Evolutionary conservation across 2,329 filamentous ascomycete species (phyloP), one percentile per base, ranked within the genome.

Genomic region (Fonsecaea pugnacius): DNA sequence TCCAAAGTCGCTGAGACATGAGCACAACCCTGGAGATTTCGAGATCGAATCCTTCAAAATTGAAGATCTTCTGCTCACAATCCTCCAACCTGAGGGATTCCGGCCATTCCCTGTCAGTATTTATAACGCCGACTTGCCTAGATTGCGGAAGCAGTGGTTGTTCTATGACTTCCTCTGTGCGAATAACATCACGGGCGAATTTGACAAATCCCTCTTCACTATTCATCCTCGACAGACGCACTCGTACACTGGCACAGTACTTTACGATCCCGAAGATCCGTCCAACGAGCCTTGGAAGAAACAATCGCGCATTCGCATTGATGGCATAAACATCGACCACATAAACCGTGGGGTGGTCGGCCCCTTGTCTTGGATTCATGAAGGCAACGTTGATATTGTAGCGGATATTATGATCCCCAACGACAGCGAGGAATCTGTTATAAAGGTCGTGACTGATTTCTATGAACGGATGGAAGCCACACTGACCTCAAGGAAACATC

Each of bases 121-220:
- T 67, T 99, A 91, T 79, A 95, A 92, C 6, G 97, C 94, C 76
- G 94, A 98, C 73, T 84, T 99, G 43, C 94, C 95, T 1, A 90
- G 95, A 72, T 80, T 99, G 53, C 87, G 95, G 58, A 98, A 97
- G 74, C 94, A 96, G 73, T 99, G 92, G 91, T 83, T 99, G 0
- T 97, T 98, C 76, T 99, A 99, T 80, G 95, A 99, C 76, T 96
- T 99, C 71, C 79, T 99, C 32, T 95, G 91, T 0, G 95, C 95
- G 18, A 97, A 91, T 73, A 94, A 95, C 76, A 96, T 98, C 87
- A 96, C 92, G 12, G 95, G 95, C 1, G 95, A 92, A 0, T 96
- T 91, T 71, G 95, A 99, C 73, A 92, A 95, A 61, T 98, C 95
- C 0, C 83, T 99, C 2, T 99, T 99, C 76, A 98, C 93, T 0